Evolutionary conservation across 768 basidiomycete genomes (phyloP), one percentile per base, ranked within the genome.

Genomic region (Podaxis sp.): DNA sequence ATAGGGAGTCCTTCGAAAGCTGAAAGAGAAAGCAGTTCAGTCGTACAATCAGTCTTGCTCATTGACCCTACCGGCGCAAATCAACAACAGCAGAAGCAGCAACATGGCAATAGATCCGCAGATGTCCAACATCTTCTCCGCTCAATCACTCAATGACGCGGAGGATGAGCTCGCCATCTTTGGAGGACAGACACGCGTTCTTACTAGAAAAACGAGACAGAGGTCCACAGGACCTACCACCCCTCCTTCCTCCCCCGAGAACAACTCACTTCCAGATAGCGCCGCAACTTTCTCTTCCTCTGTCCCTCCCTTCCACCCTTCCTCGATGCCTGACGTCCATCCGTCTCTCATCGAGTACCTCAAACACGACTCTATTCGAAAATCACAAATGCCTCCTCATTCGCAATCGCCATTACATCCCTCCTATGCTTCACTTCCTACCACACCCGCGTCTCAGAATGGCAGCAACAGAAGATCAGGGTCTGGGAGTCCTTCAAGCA

Each of bases 161-260:
- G 76, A 78, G 53, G 74, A 81, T 61, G 80, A 82, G 60, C 72
- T 84, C 3, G 81, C 81, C 5, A 80, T 84, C 25, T 84, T 83
- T 57, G 82, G 82, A 14, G 82, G 82, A 6, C 81, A 83, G 66
- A 79, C 75, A 56, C 73, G 76, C 28, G 73, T 83, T 6, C 62
- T 83, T 16, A 71, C 73, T 57, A 65, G 73, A 61, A 76, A 66
- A 61, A 53, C 48, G 47, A 67, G 68, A 61, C 65, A 55, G 18
- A 71, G 67, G 61, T 57, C 56, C 40, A 53, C 59, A 16, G 55
- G 28, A 27, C 37, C 16, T 42, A 21, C 25, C 9, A 51, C 50
- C 10, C 44, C 51, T 21, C 40, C 47, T 42, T 44, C 61, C 16
- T 50, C 60, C 48, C 59, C 62, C 6, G 58, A 59, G 27, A 32